Percentiles rank a stretch among this genome's conserved stretches.
Evolutionary conservation across 768 basidiomycete genomes (phyloP).

Genomic region (Tulasnella sp.): DNA sequence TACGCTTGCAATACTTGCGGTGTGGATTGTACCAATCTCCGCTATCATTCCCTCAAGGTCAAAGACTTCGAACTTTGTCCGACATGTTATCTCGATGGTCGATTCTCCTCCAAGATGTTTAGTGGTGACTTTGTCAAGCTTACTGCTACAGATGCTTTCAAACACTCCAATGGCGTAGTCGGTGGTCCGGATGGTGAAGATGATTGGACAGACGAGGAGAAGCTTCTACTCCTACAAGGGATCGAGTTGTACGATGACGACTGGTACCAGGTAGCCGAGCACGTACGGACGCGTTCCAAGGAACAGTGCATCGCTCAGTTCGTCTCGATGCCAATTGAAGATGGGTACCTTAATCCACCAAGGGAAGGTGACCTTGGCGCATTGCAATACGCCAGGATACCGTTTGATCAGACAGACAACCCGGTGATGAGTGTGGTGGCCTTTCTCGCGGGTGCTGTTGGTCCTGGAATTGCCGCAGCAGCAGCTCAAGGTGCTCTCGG

Average conservation of each 20-base stretch:
- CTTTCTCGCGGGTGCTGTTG: constrained; percentile 86
- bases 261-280: constrained; percentile 85
- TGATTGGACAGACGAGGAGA: constrained; percentile 84
- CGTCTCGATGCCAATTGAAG: constrained; percentile 92
- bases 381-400: constrained; percentile 61
- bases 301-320: constrained; percentile 96
- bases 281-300: constrained; percentile 80
- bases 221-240: constrained; percentile 79
- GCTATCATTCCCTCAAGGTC: constrained; percentile 88
- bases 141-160: constrained; percentile 31
- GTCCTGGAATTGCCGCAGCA: constrained; percentile 79
- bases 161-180: constrained; percentile 28
- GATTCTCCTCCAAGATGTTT: constrained; percentile 93
- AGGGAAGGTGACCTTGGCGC: constrained; percentile 59
- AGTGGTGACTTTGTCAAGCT: constrained; percentile 94
- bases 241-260: constrained; percentile 98
- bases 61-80: constrained; percentile 85
- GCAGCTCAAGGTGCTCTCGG: constrained; percentile 85
- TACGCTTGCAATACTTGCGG: constrained; percentile 92
- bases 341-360: constrained; percentile 46
- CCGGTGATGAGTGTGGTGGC: constrained; percentile 98
- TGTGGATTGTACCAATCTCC: constrained; percentile 73
- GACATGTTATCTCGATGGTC: constrained; percentile 88
- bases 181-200: constrained; percentile 41
- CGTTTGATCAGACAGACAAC: constrained; percentile 91